Conservation (phyloP, 768 basidiomycete species). For the Pisolithus orientalis region DNA sequence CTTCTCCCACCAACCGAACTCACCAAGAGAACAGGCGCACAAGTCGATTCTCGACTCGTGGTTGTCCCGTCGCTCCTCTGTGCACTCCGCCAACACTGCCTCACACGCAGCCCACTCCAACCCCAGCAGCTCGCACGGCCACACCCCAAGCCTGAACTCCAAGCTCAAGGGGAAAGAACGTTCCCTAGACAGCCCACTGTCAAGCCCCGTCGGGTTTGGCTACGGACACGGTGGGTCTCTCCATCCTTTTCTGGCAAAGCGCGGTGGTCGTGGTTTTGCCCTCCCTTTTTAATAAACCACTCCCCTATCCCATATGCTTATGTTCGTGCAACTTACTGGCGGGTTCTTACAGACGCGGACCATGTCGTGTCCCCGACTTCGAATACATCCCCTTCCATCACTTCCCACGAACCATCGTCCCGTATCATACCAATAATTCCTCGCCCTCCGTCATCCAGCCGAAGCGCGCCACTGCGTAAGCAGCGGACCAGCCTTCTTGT, state of each 20-base stretch:
- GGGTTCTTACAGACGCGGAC: conserved; percentile 11
- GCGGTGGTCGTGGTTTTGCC: too few species aligned
- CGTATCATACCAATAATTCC: conserved; percentile 4
- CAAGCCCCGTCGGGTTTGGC: conserved; percentile 5
- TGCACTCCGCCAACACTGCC: conserved; percentile 3
- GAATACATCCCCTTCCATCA: conserved; percentile 10
- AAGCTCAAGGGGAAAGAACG: conserved; percentile 15
- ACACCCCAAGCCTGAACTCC: background rate
- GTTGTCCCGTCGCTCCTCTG: conserved; percentile 16
- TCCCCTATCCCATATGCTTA: background rate
- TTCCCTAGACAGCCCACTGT: conserved; percentile 4
- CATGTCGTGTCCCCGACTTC: conserved; percentile 7
- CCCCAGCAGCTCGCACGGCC: background rate
- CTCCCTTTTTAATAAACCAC: background rate
- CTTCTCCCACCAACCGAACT: conserved; percentile 9
- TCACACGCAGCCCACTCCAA: background rate
- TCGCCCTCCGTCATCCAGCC: background rate
- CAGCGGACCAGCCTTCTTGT: conserved; percentile 42
- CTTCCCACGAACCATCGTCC: conserved; percentile 9
- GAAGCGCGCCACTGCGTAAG: conserved; percentile 17
- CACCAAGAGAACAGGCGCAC: background rate
- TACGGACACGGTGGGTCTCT: conserved; percentile 12
- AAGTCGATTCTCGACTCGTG: conserved; percentile 12
- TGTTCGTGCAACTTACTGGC: conserved; percentile 7
- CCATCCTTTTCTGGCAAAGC: background rate